A percentile compares a stretch with the other conserved stretches of the same genome.
phyloP scores from a whole-genome alignment of 2,329 filamentous ascomycete genomes.

The Neofusicoccum sp. region DNA sequence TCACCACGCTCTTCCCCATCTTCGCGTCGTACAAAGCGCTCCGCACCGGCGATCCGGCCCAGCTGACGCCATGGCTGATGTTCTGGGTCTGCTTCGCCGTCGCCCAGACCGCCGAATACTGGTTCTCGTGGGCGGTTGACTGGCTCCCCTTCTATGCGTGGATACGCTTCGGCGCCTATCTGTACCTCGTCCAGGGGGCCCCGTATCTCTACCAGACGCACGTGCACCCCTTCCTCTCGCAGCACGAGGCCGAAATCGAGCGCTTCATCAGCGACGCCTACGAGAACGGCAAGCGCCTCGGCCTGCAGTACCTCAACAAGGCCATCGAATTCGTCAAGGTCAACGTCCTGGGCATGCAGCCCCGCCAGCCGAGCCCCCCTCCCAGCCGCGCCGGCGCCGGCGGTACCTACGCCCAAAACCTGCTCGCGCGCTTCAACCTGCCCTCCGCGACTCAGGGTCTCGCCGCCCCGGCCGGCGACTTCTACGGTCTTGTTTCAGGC shows the following conservation, averaged over 20 bases:
- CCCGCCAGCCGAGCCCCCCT: conserved; percentile 54
- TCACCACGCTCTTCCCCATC: conserved; percentile 90
- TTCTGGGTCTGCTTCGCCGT: conserved; percentile 95
- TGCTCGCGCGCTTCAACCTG: conserved; percentile 85
- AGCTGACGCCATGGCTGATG: conserved; percentile 97
- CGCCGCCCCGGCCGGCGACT: conserved; percentile 59
- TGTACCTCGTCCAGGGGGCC: conserved; percentile 95
- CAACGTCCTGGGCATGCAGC: conserved; percentile 76
- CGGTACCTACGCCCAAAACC: conserved; percentile 70
- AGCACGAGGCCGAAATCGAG: conserved; percentile 89
- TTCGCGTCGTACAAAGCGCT: conserved; percentile 98
- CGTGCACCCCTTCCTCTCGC: conserved; percentile 82
- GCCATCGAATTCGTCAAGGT: conserved; percentile 64
- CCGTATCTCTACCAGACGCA: conserved; percentile 81
- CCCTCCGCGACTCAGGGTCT: conserved; percentile 60
- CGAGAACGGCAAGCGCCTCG: conserved; percentile 74
- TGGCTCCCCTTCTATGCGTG: conserved; percentile 96
- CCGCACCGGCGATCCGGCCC: conserved; percentile 84
- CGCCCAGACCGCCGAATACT: conserved; percentile 80
- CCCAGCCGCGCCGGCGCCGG: conserved; percentile 46
- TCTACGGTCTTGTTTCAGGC: conserved; percentile 76
- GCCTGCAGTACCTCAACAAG: conserved; percentile 60
- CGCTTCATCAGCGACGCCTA: conserved; percentile 82
- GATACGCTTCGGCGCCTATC: conserved; percentile 81
- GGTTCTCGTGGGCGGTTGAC: conserved; percentile 81